Evolutionary conservation across 495 filamentous ascomycete species (phyloP).

Genomic region (Acidomyces sp.): DNA sequence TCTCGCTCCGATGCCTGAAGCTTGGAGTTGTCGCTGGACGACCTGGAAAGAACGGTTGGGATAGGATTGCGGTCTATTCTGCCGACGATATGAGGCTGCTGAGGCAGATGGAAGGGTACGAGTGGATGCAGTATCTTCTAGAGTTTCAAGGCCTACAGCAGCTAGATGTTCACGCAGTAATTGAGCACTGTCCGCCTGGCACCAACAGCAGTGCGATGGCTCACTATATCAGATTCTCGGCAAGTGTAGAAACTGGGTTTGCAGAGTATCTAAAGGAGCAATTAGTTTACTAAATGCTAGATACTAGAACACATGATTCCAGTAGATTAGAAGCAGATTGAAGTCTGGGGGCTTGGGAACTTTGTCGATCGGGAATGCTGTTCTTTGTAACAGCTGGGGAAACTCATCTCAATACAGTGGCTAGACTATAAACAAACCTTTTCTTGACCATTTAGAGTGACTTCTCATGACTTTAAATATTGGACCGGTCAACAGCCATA

Average conservation of each 20-base stretch:
- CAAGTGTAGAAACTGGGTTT: slow-evolving; percentile 38
- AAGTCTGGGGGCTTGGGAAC: too few species aligned
- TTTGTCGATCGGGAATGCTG: too few species aligned
- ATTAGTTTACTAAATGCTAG: too few species aligned
- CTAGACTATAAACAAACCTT: too few species aligned
- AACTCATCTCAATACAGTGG: too few species aligned
- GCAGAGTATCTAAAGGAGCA: slow-evolving; percentile 32
- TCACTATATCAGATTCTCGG: slow-evolving; percentile 39
- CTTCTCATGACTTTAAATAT: too few species aligned
- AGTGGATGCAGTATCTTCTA: slow-evolving; percentile 38
- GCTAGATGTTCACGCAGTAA: slow-evolving; percentile 31
- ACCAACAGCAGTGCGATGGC: slow-evolving; percentile 31
- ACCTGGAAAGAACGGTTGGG: slow-evolving; percentile 30
- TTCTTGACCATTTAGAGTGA: too few species aligned
- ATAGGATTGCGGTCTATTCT: slow-evolving; percentile 29
- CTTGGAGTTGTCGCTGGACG: slow-evolving; percentile 36
- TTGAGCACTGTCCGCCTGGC: slow-evolving; percentile 32
- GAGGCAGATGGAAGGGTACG: slow-evolving; percentile 32
- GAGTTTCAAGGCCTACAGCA: slow-evolving; percentile 31
- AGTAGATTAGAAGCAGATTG: too few species aligned
- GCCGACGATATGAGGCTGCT: slow-evolving; percentile 32
- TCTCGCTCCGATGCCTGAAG: slow-evolving; percentile 29
- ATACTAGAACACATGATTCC: too few species aligned
- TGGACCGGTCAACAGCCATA: too few species aligned
- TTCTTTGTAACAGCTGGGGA: too few species aligned